Evolutionary conservation across 208 protist genomes (phyloP).

Genomic region (Leishmania arabica): DNA sequence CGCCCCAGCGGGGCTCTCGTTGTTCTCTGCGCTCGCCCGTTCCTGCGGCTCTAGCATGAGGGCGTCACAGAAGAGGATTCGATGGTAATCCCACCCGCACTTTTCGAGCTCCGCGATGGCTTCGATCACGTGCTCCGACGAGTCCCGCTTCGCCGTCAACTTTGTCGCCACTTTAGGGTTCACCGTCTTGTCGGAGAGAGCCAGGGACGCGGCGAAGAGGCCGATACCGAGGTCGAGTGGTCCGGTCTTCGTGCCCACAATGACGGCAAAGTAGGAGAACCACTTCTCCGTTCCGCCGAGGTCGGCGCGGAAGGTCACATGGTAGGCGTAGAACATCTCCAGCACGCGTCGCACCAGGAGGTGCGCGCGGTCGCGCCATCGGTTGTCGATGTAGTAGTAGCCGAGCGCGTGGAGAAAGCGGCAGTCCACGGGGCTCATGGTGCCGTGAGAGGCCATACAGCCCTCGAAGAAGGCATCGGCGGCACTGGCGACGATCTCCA

Average conservation of each 20-base stretch:
- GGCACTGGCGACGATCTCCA: constrained; percentile 35
- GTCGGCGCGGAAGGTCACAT: constrained; percentile 32
- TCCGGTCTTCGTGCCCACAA: constrained; percentile 69
- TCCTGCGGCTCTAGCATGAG: constrained; percentile 48
- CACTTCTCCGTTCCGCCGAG: constrained; percentile 39
- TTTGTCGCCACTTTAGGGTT: constrained; percentile 45
- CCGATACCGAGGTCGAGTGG: constrained; percentile 77
- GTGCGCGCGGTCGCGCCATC: constrained; percentile 37
- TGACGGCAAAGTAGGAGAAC: constrained; percentile 52
- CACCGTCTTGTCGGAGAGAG: constrained; percentile 31
- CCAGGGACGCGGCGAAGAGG: constrained; percentile 60
- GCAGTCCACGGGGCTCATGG: constrained; percentile 50
- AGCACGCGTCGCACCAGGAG: constrained; percentile 48
- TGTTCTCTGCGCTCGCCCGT: constrained; percentile 12
- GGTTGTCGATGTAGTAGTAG: constrained; percentile 55
- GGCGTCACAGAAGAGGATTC: constrained; percentile 52
- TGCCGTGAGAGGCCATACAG: constrained; percentile 39
- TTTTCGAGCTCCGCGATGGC: constrained; percentile 55
- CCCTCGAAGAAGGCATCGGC: constrained; percentile 42
- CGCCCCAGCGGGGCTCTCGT: not conserved
- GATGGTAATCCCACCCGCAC: constrained; percentile 64
- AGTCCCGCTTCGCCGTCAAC: constrained; percentile 40
- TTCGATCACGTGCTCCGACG: constrained; percentile 37
- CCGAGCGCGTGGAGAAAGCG: constrained; percentile 39
- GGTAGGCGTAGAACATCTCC: constrained; percentile 61